A percentile compares a stretch with the other conserved stretches of the same genome.
Evolutionary conservation across 1,284 basidiomycete species (phyloP).

Genomic region (Rhodotorula glutinis): DNA sequence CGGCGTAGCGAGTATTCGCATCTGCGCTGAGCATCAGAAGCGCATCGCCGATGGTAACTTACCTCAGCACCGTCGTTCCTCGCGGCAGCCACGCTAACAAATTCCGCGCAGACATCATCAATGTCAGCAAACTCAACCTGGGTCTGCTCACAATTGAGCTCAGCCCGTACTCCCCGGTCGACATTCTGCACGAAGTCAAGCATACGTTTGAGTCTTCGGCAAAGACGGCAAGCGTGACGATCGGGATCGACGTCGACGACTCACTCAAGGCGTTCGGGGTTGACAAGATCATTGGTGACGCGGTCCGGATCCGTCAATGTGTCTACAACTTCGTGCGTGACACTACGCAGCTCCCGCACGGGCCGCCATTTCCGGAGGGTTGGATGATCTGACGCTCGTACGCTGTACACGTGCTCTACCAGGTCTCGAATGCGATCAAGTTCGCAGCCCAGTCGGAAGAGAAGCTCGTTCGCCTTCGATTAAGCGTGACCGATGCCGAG

Average conservation of each 20-base stretch:
- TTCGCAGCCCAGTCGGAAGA: constrained; percentile 11
- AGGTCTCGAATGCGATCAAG: constrained; percentile 33
- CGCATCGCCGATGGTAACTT: constrained; percentile 34
- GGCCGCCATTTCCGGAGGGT: neutral
- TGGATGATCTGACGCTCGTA: neutral
- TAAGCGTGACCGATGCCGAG: no score
- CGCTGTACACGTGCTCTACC: neutral
- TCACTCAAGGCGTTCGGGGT: constrained; percentile 5
- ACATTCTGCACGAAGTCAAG: constrained; percentile 30
- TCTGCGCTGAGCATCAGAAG: constrained; percentile 42
- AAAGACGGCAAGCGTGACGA: constrained; percentile 30
- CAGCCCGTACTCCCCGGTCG: constrained; percentile 27
- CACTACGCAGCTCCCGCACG: no score
- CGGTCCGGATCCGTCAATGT: constrained; percentile 37
- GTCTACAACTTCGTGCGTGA: constrained; percentile 29
- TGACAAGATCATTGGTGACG: constrained; percentile 34
- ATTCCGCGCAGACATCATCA: constrained; percentile 34
- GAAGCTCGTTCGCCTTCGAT: no score
- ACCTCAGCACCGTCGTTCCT: neutral
- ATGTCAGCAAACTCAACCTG: constrained; percentile 41
- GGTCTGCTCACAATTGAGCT: constrained; percentile 35
- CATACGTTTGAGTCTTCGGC: constrained; percentile 35
- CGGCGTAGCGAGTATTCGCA: constrained; percentile 41
- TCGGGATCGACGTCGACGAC: constrained; percentile 17
- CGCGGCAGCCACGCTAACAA: no score